Conservation (phyloP, 768 basidiomycete genomes). For the Boletus patriciae region DNA sequence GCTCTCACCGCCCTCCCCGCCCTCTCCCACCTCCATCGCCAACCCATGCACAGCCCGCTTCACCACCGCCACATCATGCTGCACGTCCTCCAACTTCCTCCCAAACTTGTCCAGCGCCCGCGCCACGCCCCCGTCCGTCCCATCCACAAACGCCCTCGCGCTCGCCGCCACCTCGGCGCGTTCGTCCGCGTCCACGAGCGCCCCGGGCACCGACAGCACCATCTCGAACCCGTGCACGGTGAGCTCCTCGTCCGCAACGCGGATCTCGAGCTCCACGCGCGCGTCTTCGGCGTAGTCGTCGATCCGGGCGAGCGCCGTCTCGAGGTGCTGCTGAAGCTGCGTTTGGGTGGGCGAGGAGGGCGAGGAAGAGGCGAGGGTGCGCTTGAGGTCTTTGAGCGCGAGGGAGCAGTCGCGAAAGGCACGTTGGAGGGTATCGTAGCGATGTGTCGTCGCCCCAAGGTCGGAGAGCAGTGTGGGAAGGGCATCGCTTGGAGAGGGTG, state of each 20-base stretch:
- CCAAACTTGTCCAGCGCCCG: conserved; percentile 50
- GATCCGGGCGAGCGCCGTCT: conserved; percentile 57
- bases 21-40: conserved; percentile 2
- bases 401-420: conserved; percentile 70
- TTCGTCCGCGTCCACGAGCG: conserved; percentile 24
- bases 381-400: conserved; percentile 59
- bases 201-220: conserved; percentile 59
- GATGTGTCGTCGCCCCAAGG: conserved; percentile 44
- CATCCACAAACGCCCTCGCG: conserved; percentile 42
- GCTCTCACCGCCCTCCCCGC: background rate
- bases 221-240: conserved; percentile 66
- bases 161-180: conserved; percentile 46
- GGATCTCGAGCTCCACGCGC: conserved; percentile 81
- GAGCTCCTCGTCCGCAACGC: conserved; percentile 68
- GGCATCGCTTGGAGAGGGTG: too few species aligned
- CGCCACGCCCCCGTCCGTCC: conserved; percentile 15
- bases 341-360: background rate
- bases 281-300: conserved; percentile 77
- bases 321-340: conserved; percentile 35
- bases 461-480: conserved; percentile 44
- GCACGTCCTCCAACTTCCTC: conserved; percentile 66
- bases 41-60: conserved; percentile 58
- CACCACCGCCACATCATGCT: conserved; percentile 73
- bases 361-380: conserved; percentile 13
- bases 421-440: conserved; percentile 62